Evolutionary conservation across 2,329 filamentous ascomycete species (phyloP).

Genomic region (Cryoendolithus antarcticus): DNA sequence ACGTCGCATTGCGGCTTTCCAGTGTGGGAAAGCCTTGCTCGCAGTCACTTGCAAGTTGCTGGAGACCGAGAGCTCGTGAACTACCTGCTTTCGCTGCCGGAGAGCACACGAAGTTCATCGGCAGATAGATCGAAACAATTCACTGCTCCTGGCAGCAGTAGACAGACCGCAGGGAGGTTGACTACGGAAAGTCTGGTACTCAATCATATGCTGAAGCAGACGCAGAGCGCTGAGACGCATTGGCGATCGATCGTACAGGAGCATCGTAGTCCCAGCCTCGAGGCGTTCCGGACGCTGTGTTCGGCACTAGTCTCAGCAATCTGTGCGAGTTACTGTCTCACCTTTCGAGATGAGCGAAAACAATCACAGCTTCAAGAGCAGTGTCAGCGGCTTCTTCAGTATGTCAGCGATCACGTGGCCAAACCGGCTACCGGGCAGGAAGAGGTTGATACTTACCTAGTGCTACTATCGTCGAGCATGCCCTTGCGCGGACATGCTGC

Average conservation of each 20-base stretch:
- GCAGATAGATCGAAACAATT: too few species aligned
- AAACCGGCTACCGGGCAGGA: conserved; percentile 28
- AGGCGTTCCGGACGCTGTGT: background rate
- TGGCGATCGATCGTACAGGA: too few species aligned
- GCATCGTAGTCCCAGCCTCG: too few species aligned
- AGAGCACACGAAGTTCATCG: background rate
- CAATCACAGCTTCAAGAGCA: conserved; percentile 17
- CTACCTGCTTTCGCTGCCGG: conserved; percentile 36
- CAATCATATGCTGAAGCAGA: too few species aligned
- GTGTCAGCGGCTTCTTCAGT: conserved; percentile 14
- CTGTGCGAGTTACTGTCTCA: conserved; percentile 7
- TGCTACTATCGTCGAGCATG: conserved; percentile 19
- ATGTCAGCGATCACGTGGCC: conserved; percentile 24
- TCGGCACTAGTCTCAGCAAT: conserved; percentile 2
- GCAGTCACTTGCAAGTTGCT: conserved; percentile 30
- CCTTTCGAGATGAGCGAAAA: conserved; percentile 16
- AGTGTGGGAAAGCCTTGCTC: conserved; percentile 29
- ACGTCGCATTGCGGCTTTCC: conserved; percentile 14
- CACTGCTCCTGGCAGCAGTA: too few species aligned
- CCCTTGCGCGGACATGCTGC: conserved; percentile 2
- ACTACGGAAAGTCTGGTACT: too few species aligned
- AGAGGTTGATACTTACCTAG: conserved; percentile 31
- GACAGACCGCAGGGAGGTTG: too few species aligned
- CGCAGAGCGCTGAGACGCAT: too few species aligned
- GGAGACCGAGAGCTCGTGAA: conserved; percentile 31